Base-by-base conservation (phyloP, 768 basidiomycete genomes). In the Termitomyces eurrhizus region DNA sequence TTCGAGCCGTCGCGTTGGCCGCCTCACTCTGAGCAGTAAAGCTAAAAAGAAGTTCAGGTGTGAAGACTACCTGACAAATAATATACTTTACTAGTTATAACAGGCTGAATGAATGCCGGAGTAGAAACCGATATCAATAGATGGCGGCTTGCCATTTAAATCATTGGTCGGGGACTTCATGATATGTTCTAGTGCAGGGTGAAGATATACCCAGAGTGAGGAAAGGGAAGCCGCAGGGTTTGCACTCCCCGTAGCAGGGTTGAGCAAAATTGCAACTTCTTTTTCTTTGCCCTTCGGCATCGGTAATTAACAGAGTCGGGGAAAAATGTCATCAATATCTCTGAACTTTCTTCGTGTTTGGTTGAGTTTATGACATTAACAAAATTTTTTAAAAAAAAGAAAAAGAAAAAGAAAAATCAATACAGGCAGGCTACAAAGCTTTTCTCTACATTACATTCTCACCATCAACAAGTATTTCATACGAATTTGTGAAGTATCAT, bases 81-180 rank as follows among this genome's bases (percentile, higher is more conserved):
- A 62, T 65, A 46, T 64, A 62, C 76, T 78, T 75, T 78, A 86
- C 82, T 90, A 91, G 75, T 90, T 89, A 78, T 92, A 91, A 58
- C 85, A 85, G n/a, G 89, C 87, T 21, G 89, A 89, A 72, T 91
- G 88, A 44, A 91, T 86, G 60, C 88, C 88, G 69, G 88, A 84
- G 68, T 90, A 89, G 65, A 89, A 88, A 32, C 75, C 80, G 58
- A 88, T 80, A 64, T 90, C 89, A 65, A 91, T 84, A 13, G 86
- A 76, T 39, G 90, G 89, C 7, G 87, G 84, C 69, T 87, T 89
- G 54, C 76, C 75, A 63, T 76, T 72, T 54, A 76, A 64, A 63
- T 80, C 77, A 68, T 87, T 85, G 35, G 83, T 81, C 33, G 88
- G 81, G n/a, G 83, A 83, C 64, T 86, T 86, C 60, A 91, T 76